phyloP scores from a whole-genome alignment of 2,329 filamentous ascomycete species.

The Colletotrichum euphorbiae region DNA sequence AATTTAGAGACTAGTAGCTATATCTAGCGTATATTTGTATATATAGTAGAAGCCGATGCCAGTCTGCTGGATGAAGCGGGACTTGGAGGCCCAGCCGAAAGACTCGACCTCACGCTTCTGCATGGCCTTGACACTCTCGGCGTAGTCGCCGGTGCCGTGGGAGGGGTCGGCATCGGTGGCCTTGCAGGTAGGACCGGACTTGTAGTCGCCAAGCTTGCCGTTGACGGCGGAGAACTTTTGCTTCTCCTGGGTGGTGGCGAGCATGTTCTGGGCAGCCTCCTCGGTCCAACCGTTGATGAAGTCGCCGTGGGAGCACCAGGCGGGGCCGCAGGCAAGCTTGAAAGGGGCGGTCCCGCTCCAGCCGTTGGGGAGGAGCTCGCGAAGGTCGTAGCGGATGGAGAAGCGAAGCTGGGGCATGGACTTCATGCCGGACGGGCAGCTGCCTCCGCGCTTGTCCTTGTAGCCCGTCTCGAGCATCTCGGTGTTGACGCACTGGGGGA shows the following conservation, averaged over 20 bases:
- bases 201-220: constrained; percentile 49
- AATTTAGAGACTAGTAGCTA: no score
- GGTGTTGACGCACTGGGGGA: constrained; percentile 44
- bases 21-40: no score
- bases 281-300: constrained; percentile 62
- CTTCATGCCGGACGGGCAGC: constrained; percentile 58
- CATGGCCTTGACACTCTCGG: constrained; percentile 47
- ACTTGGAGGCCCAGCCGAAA: constrained; percentile 37
- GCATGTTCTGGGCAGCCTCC: constrained; percentile 56
- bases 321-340: constrained; percentile 55
- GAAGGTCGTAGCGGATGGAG: constrained; percentile 59
- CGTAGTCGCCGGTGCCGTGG: constrained; percentile 55
- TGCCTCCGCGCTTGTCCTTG: constrained; percentile 46
- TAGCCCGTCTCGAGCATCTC: constrained; percentile 45
- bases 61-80: constrained; percentile 24
- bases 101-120: constrained; percentile 36
- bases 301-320: constrained; percentile 59
- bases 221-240: constrained; percentile 52
- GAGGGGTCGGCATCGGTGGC: constrained; percentile 54
- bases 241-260: constrained; percentile 51
- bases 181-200: constrained; percentile 46
- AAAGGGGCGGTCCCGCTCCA: constrained; percentile 58
- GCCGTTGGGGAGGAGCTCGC: constrained; percentile 55
- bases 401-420: constrained; percentile 61
- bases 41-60: no score